Percentiles rank a stretch among this genome's conserved stretches.
Evolutionary conservation across 2,329 filamentous ascomycete species (phyloP).

Genomic region (Aspergillus neoniger): DNA sequence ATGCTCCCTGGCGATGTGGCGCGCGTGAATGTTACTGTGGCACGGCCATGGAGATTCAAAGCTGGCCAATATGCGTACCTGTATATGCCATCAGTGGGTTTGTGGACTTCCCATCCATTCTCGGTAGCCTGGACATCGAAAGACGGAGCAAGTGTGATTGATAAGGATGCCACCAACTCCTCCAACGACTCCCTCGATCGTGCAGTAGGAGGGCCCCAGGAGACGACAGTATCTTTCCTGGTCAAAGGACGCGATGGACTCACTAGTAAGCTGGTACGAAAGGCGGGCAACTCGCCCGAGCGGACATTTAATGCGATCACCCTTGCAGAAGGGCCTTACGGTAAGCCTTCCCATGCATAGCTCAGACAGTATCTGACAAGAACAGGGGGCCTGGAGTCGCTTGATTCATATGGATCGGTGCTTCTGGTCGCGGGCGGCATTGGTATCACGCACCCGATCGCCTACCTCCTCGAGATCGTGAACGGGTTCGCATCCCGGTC

Average conservation of each 20-base stretch:
- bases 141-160: constrained; percentile 13
- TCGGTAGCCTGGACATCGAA: constrained; percentile 44
- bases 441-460: constrained; percentile 41
- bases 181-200: constrained; percentile 35
- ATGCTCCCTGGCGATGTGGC: constrained; percentile 58
- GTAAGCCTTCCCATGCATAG: constrained; percentile 19
- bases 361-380: background rate
- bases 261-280: constrained; percentile 34
- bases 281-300: constrained; percentile 28
- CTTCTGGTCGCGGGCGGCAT: constrained; percentile 41
- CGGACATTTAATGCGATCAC: constrained; percentile 30
- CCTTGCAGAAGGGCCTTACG: constrained; percentile 39
- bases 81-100: constrained; percentile 53
- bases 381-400: constrained; percentile 33
- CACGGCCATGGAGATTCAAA: constrained; percentile 35
- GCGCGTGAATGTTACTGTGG: constrained; percentile 42
- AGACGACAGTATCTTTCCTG: constrained; percentile 35
- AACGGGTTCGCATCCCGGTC: constrained; percentile 26
- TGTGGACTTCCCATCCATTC: constrained; percentile 48
- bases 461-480: constrained; percentile 35
- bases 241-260: constrained; percentile 39
- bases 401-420: constrained; percentile 36
- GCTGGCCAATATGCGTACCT: constrained; percentile 59
- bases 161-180: constrained; percentile 32
- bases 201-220: constrained; percentile 28